Evolutionary conservation across 345 rosid species (phyloP), one percentile per base, ranked within the genome.

Genomic region (Populus nigra): DNA sequence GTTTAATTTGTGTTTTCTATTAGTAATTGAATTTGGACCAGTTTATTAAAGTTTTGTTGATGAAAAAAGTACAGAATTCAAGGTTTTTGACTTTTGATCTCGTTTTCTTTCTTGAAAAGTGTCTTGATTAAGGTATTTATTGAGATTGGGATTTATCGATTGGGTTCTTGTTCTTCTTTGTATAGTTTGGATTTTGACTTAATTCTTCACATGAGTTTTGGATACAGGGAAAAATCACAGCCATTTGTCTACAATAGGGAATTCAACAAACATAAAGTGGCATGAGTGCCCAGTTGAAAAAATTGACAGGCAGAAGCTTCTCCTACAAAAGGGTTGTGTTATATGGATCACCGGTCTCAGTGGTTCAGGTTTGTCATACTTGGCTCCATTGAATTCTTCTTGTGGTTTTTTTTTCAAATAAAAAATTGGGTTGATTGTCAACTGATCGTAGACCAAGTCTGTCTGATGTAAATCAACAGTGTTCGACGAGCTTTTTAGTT

Each of bases 311-410:
- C 76, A 78, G 67, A 73, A 50, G 53, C 71, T 82, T 38, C 78
- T 77, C 4, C 69, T 74, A 50, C 84, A 82, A 16, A 82, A 74
- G 36, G 84, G 84, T 23, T 82, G 81, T 53, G 81, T 82, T 33
- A 74, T 77, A 45, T 77, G 84, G 84, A 77, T 82, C 68, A 82
- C 84, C 4, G 84, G 84, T 43, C 78, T 82, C 29, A 82, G 84
- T 23, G 81, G 81, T 63, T 73, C 81, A 73, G 84, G 84, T 82
- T 73, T 57, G 35, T 71, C 69, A 36, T 27, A 36, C 71, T 38
- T 36, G 39, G 41, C 16, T 38, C 27, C 6, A 23, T 59, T 59
- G 65, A 10, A 59, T 59, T 59, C 27, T 59, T 59, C 63, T 4
- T 59, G 59, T 6, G 20, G 18, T 53, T 10, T 59, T 23, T 11